A percentile compares a stretch with the other conserved stretches of the same genome.
Evolutionary conservation across 306 rosid genomes (phyloP).

Genomic region (Hylodesmum podocarpum): DNA sequence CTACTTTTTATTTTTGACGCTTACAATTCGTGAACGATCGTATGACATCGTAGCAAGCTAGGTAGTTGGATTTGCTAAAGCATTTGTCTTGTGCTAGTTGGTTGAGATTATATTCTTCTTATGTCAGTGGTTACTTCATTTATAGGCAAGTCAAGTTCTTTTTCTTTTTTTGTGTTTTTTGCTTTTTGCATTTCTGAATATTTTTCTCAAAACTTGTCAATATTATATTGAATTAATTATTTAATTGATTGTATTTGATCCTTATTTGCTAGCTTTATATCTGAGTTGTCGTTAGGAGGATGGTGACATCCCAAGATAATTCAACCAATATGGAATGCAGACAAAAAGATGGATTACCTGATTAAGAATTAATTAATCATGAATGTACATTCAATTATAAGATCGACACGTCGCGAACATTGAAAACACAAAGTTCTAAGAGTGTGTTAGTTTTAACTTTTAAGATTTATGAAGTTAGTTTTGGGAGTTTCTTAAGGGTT

Average conservation of each 20-base stretch:
- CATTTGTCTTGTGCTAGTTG: background rate
- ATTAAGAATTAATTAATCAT: background rate
- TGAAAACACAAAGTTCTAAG: background rate
- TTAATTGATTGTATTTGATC: background rate
- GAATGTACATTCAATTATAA: background rate
- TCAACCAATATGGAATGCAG: background rate
- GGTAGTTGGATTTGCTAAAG: constrained; percentile 20
- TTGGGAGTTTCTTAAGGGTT: too few relatives aligned
- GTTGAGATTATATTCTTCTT: background rate
- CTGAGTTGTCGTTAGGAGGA: background rate
- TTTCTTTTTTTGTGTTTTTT: background rate
- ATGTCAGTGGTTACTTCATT: background rate
- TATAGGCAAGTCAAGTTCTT: background rate
- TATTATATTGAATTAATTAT: background rate
- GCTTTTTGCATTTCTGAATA: too few relatives aligned
- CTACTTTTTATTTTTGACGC: background rate
- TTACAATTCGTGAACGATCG: background rate
- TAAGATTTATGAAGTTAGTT: too few relatives aligned
- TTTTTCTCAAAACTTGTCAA: background rate
- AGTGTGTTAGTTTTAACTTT: background rate
- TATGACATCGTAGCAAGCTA: background rate
- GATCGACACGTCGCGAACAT: background rate
- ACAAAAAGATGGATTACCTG: background rate
- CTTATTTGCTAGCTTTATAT: background rate
- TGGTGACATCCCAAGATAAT: background rate